A percentile compares a stretch with the other conserved stretches of the same genome.
Evolutionary conservation across 257 asterid genomes (phyloP).

Genomic region (Coffea eugenioides): DNA sequence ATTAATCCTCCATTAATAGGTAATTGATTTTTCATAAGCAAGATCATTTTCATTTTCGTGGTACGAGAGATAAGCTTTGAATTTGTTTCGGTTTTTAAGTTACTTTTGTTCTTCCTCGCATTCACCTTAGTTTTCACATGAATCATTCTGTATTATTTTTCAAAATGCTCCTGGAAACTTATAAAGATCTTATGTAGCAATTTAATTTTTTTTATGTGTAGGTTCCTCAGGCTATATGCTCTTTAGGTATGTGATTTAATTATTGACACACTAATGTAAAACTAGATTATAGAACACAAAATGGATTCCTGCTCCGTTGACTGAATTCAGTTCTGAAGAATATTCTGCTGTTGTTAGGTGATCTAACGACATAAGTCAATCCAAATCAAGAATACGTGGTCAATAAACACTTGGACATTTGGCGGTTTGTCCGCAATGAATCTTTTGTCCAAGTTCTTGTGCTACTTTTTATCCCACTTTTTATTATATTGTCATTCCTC

Average conservation of each 20-base stretch:
- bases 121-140: too few species aligned
- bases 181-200: too few species aligned
- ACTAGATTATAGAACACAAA: background rate
- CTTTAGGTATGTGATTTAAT: background rate
- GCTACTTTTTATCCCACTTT: too few species aligned
- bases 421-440: too few species aligned
- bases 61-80: background rate
- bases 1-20: too few species aligned
- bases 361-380: background rate
- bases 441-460: too few species aligned
- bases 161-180: background rate
- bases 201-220: too few species aligned
- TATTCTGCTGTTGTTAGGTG: background rate
- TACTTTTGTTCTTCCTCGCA: background rate
- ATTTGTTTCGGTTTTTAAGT: too few species aligned
- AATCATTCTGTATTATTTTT: background rate
- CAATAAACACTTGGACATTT: too few species aligned
- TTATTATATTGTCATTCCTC: too few species aligned
- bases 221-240: background rate
- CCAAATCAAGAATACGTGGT: too few species aligned
- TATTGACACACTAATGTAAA: background rate
- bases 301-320: background rate
- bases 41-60: background rate
- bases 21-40: background rate
- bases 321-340: background rate